A percentile compares a stretch with the other conserved stretches of the same genome.
These are phyloP conservation scores for Alternaria arborescens DNA, from an alignment of 2,329 filamentous ascomycete genomes.

Conservation along the genomic window DNA sequence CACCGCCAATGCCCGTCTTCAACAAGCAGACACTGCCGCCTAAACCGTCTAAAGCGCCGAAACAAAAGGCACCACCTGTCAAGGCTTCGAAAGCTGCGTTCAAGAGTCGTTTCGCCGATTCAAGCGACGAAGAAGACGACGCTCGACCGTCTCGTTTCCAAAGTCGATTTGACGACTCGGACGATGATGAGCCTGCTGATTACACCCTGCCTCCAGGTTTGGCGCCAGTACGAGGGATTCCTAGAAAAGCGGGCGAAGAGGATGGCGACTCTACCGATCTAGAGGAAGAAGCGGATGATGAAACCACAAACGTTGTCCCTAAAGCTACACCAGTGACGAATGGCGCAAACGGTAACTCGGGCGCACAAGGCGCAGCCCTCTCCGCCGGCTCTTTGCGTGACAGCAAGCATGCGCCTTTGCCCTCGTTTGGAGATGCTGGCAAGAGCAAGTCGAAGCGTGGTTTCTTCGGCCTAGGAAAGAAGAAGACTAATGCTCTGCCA, in stretches of 20 bases:
- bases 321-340: slow-evolving; percentile 27
- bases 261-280: slow-evolving; percentile 66
- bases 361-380: slow-evolving; percentile 43
- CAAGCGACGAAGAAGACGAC: slow-evolving; percentile 66
- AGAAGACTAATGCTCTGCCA: slow-evolving; percentile 57
- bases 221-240: slow-evolving; percentile 68
- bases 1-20: slow-evolving; percentile 28
- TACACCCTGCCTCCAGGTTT: slow-evolving; percentile 51
- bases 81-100: slow-evolving; percentile 35
- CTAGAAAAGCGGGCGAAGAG: slow-evolving; percentile 61
- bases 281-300: slow-evolving; percentile 53
- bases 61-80: slow-evolving; percentile 28
- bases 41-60: slow-evolving; percentile 17
- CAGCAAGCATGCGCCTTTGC: slow-evolving; percentile 46
- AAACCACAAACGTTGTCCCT: slow-evolving; percentile 18
- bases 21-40: slow-evolving; percentile 29
- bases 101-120: slow-evolving; percentile 70
- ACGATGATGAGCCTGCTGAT: slow-evolving; percentile 64
- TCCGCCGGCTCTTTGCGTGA: slow-evolving; percentile 52
- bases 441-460: slow-evolving; percentile 53
- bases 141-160: slow-evolving; percentile 49
- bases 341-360: slow-evolving; percentile 19
- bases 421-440: slow-evolving; percentile 37
- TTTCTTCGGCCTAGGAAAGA: slow-evolving; percentile 67
- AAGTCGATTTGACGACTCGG: slow-evolving; percentile 60